phyloP scores from a whole-genome alignment of 768 basidiomycete genomes.

The Neoboletus brunneissimus region DNA sequence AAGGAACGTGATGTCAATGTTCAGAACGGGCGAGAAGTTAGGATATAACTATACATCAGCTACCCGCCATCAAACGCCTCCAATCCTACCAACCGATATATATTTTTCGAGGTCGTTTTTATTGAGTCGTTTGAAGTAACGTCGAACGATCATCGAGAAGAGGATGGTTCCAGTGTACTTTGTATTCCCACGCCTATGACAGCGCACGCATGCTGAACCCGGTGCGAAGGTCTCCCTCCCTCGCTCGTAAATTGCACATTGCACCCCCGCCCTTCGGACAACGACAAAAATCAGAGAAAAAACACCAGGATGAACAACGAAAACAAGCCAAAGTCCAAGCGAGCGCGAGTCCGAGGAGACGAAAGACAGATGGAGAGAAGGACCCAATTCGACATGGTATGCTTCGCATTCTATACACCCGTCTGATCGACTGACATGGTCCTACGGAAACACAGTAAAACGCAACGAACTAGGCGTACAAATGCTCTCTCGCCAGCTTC shows the following conservation, averaged over 20 bases:
- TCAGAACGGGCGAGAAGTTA: background rate
- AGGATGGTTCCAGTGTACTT: background rate
- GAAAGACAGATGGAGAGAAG: background rate
- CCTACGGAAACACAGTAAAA: slow-evolving; percentile 41
- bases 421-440: background rate
- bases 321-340: background rate
- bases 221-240: slow-evolving; percentile 12
- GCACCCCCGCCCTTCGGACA: slow-evolving; percentile 12
- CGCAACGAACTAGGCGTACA: slow-evolving; percentile 93
- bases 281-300: slow-evolving; percentile 10
- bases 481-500: slow-evolving; percentile 77
- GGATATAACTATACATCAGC: background rate
- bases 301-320: background rate
- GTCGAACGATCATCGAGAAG: too few relatives aligned
- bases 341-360: background rate
- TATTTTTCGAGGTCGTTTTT: background rate
- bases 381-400: slow-evolving; percentile 6
- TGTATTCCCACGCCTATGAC: slow-evolving; percentile 8
- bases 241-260: slow-evolving; percentile 15
- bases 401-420: background rate
- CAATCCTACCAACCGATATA: background rate
- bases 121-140: too few relatives aligned
- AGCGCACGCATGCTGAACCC: slow-evolving; percentile 17
- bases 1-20: background rate
- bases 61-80: too few relatives aligned